Percentiles rank a stretch among this genome's conserved stretches.
These are phyloP conservation scores for Juglanconis sp. DNA, from an alignment of 2,329 filamentous ascomycete species.

Conservation along the genomic window DNA sequence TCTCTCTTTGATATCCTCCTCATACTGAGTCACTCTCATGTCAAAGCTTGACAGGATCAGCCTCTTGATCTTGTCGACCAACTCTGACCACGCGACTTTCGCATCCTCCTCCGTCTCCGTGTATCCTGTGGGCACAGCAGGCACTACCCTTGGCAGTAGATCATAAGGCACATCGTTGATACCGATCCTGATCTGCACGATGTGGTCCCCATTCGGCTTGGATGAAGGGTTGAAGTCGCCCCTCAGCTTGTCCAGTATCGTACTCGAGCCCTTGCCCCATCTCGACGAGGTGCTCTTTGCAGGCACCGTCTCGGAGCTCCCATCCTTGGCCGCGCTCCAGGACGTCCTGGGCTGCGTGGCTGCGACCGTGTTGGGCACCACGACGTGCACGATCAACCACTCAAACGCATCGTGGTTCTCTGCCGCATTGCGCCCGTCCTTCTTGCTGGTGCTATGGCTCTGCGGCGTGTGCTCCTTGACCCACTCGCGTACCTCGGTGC, in stretches of 20 bases:
- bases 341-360: slow-evolving; percentile 71
- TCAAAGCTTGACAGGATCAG: slow-evolving; percentile 89
- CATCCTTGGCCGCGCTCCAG: slow-evolving; percentile 34
- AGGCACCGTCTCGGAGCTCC: slow-evolving; percentile 47
- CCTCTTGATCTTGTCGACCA: slow-evolving; percentile 82
- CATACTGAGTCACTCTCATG: slow-evolving; percentile 85
- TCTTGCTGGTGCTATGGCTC: slow-evolving; percentile 43
- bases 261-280: slow-evolving; percentile 76
- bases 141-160: slow-evolving; percentile 58
- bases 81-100: slow-evolving; percentile 77
- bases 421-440: slow-evolving; percentile 56
- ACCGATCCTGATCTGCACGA: slow-evolving; percentile 80
- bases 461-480: slow-evolving; percentile 69
- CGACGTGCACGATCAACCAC: slow-evolving; percentile 91
- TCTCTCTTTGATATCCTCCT: slow-evolving; percentile 94
- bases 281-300: slow-evolving; percentile 61
- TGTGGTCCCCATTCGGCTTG: slow-evolving; percentile 71
- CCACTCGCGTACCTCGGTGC: slow-evolving; percentile 85
- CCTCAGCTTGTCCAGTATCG: slow-evolving; percentile 83
- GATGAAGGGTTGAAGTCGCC: slow-evolving; percentile 79
- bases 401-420: slow-evolving; percentile 97
- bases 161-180: slow-evolving; percentile 67
- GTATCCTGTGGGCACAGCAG: slow-evolving; percentile 61
- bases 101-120: slow-evolving; percentile 73
- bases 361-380: slow-evolving; percentile 79